These are phyloP conservation scores for Fraxinus albicans DNA, from an alignment of 305 asterid genomes.

Conservation along the genomic window DNA sequence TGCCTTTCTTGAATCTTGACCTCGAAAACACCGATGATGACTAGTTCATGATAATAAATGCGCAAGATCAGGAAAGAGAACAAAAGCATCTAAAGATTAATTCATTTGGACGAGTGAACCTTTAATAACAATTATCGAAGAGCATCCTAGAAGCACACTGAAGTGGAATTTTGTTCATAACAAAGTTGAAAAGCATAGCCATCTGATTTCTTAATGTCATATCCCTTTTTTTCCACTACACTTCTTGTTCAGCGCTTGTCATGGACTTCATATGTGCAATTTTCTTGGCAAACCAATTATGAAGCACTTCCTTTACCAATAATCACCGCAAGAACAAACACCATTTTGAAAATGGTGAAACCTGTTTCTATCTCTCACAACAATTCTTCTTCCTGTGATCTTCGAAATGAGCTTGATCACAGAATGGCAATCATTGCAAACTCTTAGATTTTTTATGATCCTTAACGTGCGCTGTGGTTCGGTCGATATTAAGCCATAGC, in stretches of 20 bases:
- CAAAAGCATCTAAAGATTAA: background rate
- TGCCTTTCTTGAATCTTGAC: background rate
- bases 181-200: background rate
- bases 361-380: slow-evolving; percentile 51
- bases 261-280: background rate
- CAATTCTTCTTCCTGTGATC: slow-evolving; percentile 32
- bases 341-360: slow-evolving; percentile 59
- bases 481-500: slow-evolving; percentile 50
- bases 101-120: background rate
- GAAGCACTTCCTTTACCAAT: slow-evolving; percentile 36
- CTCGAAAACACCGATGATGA: background rate
- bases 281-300: background rate
- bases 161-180: background rate
- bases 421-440: slow-evolving; percentile 54
- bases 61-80: background rate
- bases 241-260: background rate
- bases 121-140: background rate
- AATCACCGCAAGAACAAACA: slow-evolving; percentile 52
- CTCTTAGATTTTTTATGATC: slow-evolving; percentile 49
- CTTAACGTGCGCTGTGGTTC: slow-evolving; percentile 29
- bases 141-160: background rate
- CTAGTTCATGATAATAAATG: background rate
- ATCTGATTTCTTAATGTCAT: background rate
- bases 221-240: background rate
- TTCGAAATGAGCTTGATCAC: slow-evolving; percentile 47